Evolutionary conservation across 345 rosid genomes (phyloP).

Genomic region (Balakata baccata): DNA sequence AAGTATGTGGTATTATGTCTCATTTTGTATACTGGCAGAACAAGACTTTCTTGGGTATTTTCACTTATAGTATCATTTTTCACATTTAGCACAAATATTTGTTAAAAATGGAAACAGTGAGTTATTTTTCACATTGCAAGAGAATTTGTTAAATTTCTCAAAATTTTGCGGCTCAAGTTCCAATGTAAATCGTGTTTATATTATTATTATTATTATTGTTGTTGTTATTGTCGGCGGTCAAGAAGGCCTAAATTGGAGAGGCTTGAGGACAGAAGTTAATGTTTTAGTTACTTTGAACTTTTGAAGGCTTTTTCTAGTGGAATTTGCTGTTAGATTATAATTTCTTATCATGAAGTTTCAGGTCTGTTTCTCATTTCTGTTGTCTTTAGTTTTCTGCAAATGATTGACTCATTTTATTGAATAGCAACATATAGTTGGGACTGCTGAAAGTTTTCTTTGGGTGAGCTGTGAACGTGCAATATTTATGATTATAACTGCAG

Average conservation of each 20-base stretch:
- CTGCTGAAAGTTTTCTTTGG: no score
- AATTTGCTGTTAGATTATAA: background rate
- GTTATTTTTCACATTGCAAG: slow-evolving; percentile 2
- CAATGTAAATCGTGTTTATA: background rate
- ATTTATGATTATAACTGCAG: background rate
- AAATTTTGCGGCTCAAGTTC: slow-evolving; percentile 2
- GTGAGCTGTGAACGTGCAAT: background rate
- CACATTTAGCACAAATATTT: slow-evolving; percentile 6
- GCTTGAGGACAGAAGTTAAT: background rate
- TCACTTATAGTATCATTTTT: slow-evolving; percentile 13
- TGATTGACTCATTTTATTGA: background rate
- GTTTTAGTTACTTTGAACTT: background rate
- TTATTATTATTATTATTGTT: background rate
- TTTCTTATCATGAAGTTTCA: background rate
- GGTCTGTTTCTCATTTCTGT: background rate
- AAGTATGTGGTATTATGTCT: slow-evolving; percentile 13
- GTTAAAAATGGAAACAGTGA: background rate
- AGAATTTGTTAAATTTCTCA: slow-evolving; percentile 14
- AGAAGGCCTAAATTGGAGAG: background rate
- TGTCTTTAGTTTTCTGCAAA: background rate
- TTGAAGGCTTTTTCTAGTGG: background rate
- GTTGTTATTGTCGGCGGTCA: background rate
- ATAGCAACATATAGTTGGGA: background rate
- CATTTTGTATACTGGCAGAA: background rate
- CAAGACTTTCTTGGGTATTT: background rate